Evolutionary conservation across 495 filamentous ascomycete species (phyloP).

Genomic region (Tuber microsphaerosporum): DNA sequence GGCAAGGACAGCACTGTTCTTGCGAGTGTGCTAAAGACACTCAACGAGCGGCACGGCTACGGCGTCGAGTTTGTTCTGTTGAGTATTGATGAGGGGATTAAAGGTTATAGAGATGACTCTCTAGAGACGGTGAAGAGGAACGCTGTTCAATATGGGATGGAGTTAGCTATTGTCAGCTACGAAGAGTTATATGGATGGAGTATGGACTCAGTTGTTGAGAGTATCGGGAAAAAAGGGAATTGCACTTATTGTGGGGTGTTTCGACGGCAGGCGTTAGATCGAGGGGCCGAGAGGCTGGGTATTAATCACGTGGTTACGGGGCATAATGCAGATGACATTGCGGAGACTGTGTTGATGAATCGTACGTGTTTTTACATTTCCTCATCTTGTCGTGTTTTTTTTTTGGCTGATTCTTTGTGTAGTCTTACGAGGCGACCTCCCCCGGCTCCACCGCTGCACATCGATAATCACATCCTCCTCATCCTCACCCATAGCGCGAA

Average conservation of each 20-base stretch:
- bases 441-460: constrained; percentile 80
- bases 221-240: constrained; percentile 96
- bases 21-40: constrained; percentile 85
- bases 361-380: constrained; percentile 21
- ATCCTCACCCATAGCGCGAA: constrained; percentile 73
- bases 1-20: constrained; percentile 97
- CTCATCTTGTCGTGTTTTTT: neutral
- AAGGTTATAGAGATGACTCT: constrained; percentile 89
- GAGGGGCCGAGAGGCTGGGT: constrained; percentile 76
- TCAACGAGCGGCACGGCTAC: constrained; percentile 84
- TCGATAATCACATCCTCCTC: constrained; percentile 77
- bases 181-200: constrained; percentile 96
- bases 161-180: constrained; percentile 84
- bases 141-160: constrained; percentile 80
- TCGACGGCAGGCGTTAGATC: constrained; percentile 84
- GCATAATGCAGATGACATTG: constrained; percentile 95
- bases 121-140: constrained; percentile 95
- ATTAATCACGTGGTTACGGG: constrained; percentile 95
- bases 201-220: constrained; percentile 95
- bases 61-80: constrained; percentile 78
- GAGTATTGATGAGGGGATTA: constrained; percentile 94
- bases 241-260: constrained; percentile 99
- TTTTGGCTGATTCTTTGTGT: constrained; percentile 13
- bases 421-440: constrained; percentile 78
- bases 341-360: constrained; percentile 99